Evolutionary conservation across 2,329 filamentous ascomycete species (phyloP).

Genomic region (Fusarium keratoplasticum): DNA sequence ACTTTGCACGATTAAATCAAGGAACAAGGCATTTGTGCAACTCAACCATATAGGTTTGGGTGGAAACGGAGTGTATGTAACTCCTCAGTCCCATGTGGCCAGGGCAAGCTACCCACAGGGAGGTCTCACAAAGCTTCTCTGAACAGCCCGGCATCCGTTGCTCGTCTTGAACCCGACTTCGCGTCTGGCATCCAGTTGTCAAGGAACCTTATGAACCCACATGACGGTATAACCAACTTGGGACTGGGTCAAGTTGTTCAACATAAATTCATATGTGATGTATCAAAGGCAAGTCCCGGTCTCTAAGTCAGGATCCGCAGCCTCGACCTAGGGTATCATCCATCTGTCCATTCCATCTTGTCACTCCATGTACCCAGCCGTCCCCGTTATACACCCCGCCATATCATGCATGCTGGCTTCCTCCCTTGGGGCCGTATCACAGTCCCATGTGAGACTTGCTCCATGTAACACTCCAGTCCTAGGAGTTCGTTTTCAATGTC

Average conservation of each 20-base stretch:
- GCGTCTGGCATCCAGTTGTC: not conserved
- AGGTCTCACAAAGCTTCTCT: not conserved
- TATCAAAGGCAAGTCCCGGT: conserved; percentile 36
- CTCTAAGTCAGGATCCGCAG: conserved; percentile 41
- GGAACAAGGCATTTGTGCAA: not conserved
- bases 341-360: conserved; percentile 30
- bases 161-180: not conserved
- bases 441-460: conserved; percentile 2
- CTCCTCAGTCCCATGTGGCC: not conserved
- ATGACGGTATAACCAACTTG: not conserved
- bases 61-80: not conserved
- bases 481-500: not conserved
- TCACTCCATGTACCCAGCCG: conserved; percentile 2
- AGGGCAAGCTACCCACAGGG: not conserved
- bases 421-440: conserved; percentile 5
- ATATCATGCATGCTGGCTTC: conserved; percentile 9
- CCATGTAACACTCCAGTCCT: not conserved
- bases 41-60: not conserved
- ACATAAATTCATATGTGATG: conserved; percentile 33
- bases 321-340: conserved; percentile 47
- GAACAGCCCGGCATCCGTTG: not conserved
- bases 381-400: conserved; percentile 15
- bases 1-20: not conserved
- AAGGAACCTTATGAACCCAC: not conserved
- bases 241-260: not conserved